Conservation (phyloP, 2,329 filamentous ascomycete genomes). For the Stromatinia cepivora region DNA sequence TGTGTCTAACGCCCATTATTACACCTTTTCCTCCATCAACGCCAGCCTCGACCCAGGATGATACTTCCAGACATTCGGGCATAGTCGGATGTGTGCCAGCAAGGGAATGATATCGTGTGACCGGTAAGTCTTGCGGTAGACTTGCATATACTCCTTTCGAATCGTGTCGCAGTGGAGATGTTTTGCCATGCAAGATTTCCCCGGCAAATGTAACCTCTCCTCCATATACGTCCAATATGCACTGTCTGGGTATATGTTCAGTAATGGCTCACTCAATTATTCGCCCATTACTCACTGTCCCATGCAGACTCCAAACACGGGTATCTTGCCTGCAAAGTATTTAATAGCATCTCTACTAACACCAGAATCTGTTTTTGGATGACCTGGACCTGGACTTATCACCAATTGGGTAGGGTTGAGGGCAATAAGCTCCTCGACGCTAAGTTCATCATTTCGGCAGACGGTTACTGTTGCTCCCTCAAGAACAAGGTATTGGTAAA, state of each 20-base stretch:
- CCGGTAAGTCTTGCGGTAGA: constrained; percentile 77
- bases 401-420: constrained; percentile 91
- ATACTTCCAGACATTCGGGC: constrained; percentile 81
- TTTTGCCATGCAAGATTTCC: constrained; percentile 97
- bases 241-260: constrained; percentile 62
- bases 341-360: constrained; percentile 89
- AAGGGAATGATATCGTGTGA: constrained; percentile 94
- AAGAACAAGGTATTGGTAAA: constrained; percentile 97
- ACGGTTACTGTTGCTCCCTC: constrained; percentile 91
- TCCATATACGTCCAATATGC: constrained; percentile 91
- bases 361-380: constrained; percentile 87
- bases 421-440: constrained; percentile 76
- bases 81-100: constrained; percentile 88
- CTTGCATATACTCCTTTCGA: constrained; percentile 85
- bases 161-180: constrained; percentile 86
- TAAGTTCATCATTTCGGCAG: constrained; percentile 88
- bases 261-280: background rate
- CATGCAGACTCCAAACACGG: constrained; percentile 98
- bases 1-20: constrained; percentile 97
- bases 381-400: constrained; percentile 91
- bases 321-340: constrained; percentile 91
- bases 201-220: constrained; percentile 89
- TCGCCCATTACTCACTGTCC: constrained; percentile 68
- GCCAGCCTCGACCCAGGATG: constrained; percentile 82
- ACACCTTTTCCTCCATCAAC: constrained; percentile 75